Evolutionary conservation across 202 grass and related monocot species (phyloP).

Genomic region (Dendrocalamus latiflorus): DNA sequence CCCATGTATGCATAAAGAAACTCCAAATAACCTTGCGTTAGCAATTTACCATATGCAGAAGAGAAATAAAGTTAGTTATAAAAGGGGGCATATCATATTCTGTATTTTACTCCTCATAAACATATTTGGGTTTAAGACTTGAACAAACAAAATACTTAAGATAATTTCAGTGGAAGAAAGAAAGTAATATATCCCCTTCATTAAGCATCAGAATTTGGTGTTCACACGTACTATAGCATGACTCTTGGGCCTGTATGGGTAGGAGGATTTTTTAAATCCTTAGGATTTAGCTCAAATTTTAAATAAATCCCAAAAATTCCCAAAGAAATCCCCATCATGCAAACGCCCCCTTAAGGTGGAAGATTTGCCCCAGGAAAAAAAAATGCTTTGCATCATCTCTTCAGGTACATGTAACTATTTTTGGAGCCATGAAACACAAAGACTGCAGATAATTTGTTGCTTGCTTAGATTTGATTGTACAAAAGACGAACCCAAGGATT

Average conservation of each 20-base stretch:
- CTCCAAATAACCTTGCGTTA: neutral
- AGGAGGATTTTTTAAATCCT: neutral
- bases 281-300: neutral
- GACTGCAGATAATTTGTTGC: neutral
- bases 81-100: neutral
- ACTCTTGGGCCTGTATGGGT: neutral
- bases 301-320: neutral
- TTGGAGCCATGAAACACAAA: neutral
- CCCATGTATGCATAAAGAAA: neutral
- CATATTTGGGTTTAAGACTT: neutral
- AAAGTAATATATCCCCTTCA: neutral
- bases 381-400: neutral
- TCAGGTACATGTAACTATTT: constrained; percentile 9
- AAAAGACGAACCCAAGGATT: neutral
- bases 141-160: neutral
- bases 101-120: neutral
- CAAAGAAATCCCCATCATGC: too few relatives aligned
- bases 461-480: neutral
- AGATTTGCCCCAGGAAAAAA: neutral
- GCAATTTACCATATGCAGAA: constrained; percentile 10
- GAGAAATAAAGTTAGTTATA: neutral
- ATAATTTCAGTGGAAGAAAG: neutral
- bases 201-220: neutral
- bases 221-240: neutral
- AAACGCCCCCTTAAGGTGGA: neutral